Evolutionary conservation across 2,329 filamentous ascomycete species (phyloP), one percentile per base, ranked within the genome.

Genomic region (Penicillium oxalicum): DNA sequence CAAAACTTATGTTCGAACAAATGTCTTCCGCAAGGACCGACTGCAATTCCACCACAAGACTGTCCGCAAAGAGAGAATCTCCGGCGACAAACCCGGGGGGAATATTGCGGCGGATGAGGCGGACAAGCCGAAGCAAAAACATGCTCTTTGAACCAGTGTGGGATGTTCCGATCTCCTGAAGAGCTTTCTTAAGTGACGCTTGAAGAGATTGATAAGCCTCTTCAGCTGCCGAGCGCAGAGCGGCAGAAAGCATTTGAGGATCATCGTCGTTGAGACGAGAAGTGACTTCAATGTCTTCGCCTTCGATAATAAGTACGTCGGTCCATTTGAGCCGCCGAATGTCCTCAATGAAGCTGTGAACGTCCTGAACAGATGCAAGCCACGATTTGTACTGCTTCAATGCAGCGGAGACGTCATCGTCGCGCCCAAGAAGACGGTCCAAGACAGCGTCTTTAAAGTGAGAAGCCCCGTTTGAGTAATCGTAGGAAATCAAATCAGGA

Each of bases 41-140:
- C 52, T 95, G 85, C 5, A 95, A 71, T 0, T 75, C 73, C 0
- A 82, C 78, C 4, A 91, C 74, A 28, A 86, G 74, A 0, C 72
- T 70, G 2, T 82, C 62, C 0, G 84, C 83, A 54, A 90, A 86
- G 33, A 56, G 25, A 28, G 63, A 59, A 11, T 65, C 56, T 13
- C 49, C 45, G 3, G 65, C 61, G 52, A 75, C 70, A 32, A 82
- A 61, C 5, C 60, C 54, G 7, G 76, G 69, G 0, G 87, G 84
- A 5, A 88, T 73, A 5, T 83, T 78, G 33, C 77, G 76, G 9
- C 87, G 81, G 13, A 95, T 78, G 55, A 91, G 87, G 28, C 91
- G 78, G 13, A 93, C 71, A 0, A 90, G 70, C 4, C 89, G 84
- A 1, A 94, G 66, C 13, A 94, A 68, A 56, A 91, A 90, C 4